Evolutionary conservation across 768 basidiomycete genomes (phyloP), one percentile per base, ranked within the genome.

Genomic region (Hebeloma cylindrosporum): DNA sequence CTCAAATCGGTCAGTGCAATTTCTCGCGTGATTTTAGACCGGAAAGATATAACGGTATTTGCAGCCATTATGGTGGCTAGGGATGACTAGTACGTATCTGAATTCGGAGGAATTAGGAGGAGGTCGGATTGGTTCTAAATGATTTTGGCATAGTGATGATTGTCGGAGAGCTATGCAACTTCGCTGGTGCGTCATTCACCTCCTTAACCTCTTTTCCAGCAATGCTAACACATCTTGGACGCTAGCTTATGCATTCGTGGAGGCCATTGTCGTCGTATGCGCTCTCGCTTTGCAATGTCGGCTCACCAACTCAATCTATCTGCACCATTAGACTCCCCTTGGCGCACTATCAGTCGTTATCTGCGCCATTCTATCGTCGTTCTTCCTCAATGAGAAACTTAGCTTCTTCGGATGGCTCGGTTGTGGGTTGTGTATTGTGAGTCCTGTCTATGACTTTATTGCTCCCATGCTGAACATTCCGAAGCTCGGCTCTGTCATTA

Each of bases 331-430:
- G 83, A 98, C 95, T 28, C 96, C 95, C 2, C 79, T 99, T 56
- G 95, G 95, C 30, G 93, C 95, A 6, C 79, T 99, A 43, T 93
- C 93, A 14, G 96, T 99, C 54, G 96, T 99, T 53, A 75, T 98
- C 52, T 95, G 85, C 63, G 93, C 94, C 38, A 87, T 95, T 25
- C 70, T 97, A 13, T 94, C 94, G 5, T 93, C 91, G 22, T 73
- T 95, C 52, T 90, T 98, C 70, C 85, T 99, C 57, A 83, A 94
- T 36, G 95, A 97, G 64, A 90, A 75, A 42, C 78, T 99, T 32
- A 88, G 85, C 26, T 91, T 97, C 67, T 98, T 99, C 61, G 95
- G 96, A 37, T 97, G 94, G 93, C 74, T 98, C 50, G 95, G 93
- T 14, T 96, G 93, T 64, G 79, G 71, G 11, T 77, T 98, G 13